These are phyloP conservation scores for Aspergillus sp. DNA, from an alignment of 2,329 filamentous ascomycete species.

Conservation along the genomic window DNA sequence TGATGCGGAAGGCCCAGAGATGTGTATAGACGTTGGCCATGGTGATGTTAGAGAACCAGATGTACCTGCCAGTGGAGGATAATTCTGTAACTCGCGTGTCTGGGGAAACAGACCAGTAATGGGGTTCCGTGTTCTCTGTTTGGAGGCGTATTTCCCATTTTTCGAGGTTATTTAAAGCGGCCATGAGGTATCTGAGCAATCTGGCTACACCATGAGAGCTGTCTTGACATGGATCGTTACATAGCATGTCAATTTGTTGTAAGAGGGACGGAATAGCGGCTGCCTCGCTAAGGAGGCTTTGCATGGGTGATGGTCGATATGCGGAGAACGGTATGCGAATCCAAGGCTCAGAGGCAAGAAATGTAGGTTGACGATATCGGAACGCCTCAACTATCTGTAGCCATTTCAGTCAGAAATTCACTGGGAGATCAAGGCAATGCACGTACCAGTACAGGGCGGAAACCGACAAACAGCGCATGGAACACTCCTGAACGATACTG, in stretches of 20 bases:
- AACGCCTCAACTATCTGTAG: slow-evolving; percentile 26
- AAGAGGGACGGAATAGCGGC: slow-evolving; percentile 24
- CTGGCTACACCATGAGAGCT: neutral
- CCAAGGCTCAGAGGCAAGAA: slow-evolving; percentile 27
- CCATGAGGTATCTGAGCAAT: neutral
- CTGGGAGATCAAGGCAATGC: neutral
- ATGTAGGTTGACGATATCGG: slow-evolving; percentile 21
- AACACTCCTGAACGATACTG: slow-evolving; percentile 27
- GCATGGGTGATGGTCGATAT: slow-evolving; percentile 22
- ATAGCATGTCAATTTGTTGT: slow-evolving; percentile 12
- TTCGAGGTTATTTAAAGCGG: neutral
- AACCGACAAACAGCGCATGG: slow-evolving; percentile 36
- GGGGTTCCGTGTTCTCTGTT: neutral
- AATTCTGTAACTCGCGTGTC: neutral
- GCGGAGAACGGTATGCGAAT: slow-evolving; percentile 23
- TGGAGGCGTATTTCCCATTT: neutral
- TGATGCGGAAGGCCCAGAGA: slow-evolving; percentile 33
- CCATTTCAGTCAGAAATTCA: neutral
- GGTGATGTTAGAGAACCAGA: slow-evolving; percentile 32
- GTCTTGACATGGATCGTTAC: slow-evolving; percentile 1
- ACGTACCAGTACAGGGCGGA: slow-evolving; percentile 35
- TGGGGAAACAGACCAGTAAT: neutral
- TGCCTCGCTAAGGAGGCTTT: slow-evolving; percentile 25
- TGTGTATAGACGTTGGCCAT: slow-evolving; percentile 34
- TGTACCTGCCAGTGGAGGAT: neutral